Evolutionary conservation across 345 rosid species (phyloP).

Genomic region (Anacardium occidentale): DNA sequence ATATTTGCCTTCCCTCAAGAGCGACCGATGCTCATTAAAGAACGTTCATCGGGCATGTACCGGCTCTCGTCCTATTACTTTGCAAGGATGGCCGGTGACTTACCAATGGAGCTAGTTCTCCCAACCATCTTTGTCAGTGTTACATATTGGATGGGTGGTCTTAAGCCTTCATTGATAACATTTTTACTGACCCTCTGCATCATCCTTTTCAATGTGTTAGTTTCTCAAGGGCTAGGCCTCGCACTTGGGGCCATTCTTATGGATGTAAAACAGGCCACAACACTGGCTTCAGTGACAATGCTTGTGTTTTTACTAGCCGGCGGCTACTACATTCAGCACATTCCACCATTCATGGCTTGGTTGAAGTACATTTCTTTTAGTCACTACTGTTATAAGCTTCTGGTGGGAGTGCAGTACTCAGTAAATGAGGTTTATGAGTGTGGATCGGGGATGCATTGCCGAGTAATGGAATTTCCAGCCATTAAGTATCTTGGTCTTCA

Average conservation of each 20-base stretch:
- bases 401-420: conserved; percentile 74
- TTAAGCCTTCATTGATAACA: conserved; percentile 66
- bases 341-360: conserved; percentile 83
- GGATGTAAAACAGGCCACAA: conserved; percentile 82
- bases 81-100: conserved; percentile 73
- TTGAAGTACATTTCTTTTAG: conserved; percentile 81
- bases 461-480: conserved; percentile 71
- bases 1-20: conserved; percentile 88
- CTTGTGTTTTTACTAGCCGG: conserved; percentile 78
- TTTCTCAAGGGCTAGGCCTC: conserved; percentile 81
- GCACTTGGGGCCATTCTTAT: conserved; percentile 82
- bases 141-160: conserved; percentile 96
- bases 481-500: conserved; percentile 49
- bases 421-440: conserved; percentile 59
- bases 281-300: conserved; percentile 81
- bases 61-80: conserved; percentile 84
- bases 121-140: conserved; percentile 73
- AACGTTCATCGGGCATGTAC: conserved; percentile 86
- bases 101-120: conserved; percentile 94
- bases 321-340: conserved; percentile 88
- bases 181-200: conserved; percentile 63
- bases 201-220: conserved; percentile 73
- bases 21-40: conserved; percentile 80
- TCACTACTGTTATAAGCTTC: conserved; percentile 83
- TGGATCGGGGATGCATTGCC: conserved; percentile 51